Evolutionary conservation across 1,284 basidiomycete genomes (phyloP).

Genomic region (Microbotryum saponariae): DNA sequence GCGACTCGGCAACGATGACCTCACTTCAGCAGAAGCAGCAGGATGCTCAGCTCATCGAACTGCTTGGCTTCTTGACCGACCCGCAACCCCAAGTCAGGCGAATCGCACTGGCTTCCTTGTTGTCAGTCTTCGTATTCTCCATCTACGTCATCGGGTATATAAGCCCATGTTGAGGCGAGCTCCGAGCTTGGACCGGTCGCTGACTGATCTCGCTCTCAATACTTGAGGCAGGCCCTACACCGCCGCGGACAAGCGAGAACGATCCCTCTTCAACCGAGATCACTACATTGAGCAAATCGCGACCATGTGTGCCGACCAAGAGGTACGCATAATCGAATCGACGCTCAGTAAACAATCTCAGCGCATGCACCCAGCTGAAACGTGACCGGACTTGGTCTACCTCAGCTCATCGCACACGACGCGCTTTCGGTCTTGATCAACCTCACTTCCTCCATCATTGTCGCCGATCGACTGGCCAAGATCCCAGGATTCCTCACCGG

Average conservation of each 20-base stretch:
- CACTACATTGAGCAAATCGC: conserved; percentile 30
- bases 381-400: background rate
- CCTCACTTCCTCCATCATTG: conserved; percentile 72
- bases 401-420: conserved; percentile 84
- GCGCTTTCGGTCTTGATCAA: conserved; percentile 92
- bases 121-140: conserved; percentile 10
- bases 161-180: background rate
- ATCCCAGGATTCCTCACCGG: conserved; percentile 72
- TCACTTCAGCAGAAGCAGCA: conserved; percentile 1
- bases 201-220: background rate
- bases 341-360: no score
- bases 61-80: conserved; percentile 27
- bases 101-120: conserved; percentile 26
- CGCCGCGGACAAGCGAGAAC: conserved; percentile 18
- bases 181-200: background rate
- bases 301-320: conserved; percentile 29
- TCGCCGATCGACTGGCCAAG: conserved; percentile 58
- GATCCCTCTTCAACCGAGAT: conserved; percentile 28
- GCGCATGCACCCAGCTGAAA: no score
- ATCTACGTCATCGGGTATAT: background rate
- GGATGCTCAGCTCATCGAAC: conserved; percentile 23
- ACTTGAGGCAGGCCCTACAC: conserved; percentile 25
- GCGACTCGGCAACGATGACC: background rate
- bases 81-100: conserved; percentile 25
- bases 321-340: conserved; percentile 2